Base-by-base conservation (phyloP, 2,329 filamentous ascomycete genomes). In the Epichloe festucae region DNA sequence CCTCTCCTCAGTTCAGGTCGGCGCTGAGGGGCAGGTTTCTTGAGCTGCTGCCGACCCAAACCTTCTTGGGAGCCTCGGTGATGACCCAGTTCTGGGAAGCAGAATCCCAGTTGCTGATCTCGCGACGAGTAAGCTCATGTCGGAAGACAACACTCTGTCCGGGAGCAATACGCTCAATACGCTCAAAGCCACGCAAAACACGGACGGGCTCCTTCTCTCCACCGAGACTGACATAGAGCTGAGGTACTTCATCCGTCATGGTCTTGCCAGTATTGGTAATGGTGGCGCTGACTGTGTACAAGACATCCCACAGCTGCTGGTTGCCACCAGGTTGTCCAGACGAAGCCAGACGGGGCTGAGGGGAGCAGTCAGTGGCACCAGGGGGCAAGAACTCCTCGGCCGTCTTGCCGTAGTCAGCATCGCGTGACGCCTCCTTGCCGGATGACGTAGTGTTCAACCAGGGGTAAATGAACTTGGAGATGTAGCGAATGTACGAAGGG, bases 41-140 rank as follows among this genome's bases (percentile, higher is more conserved):
- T 52, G 77, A 80, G 60, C 75, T 79, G 57, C 72, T 68, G 3
- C 78, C 78, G 7, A 81, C 74, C 55, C 65, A 77, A 12, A 78
- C 72, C 51, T 65, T 78, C 72, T 81, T 81, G 52, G 71, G 61
- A 46, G 67, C 60, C 17, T 68, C 58, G 8, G 69, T 73, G n/a
- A 81, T 60, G 45, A 89, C 78, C 90, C 91, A 97, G 72, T 96
- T 84, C 74, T 96, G 90, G n/a, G 70, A 65, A 1, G 63, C 74
- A 1, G 78, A 72, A 58, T 95, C 87, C 90, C 91, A 96, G 71
- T 89, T 93, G 64, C 84, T 89, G 52, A 96, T 59, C 62, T 96
- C 91, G 52, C 89, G 81, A 40, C 90, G 78, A 5, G 82, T 89
- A 51, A 96, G 68, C 15, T 82, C 76, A 0, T 79, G 82, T 1